Evolutionary conservation across 2,329 filamentous ascomycete genomes (phyloP), one percentile per base, ranked within the genome.

Genomic region (Ceratocystis huliohia): DNA sequence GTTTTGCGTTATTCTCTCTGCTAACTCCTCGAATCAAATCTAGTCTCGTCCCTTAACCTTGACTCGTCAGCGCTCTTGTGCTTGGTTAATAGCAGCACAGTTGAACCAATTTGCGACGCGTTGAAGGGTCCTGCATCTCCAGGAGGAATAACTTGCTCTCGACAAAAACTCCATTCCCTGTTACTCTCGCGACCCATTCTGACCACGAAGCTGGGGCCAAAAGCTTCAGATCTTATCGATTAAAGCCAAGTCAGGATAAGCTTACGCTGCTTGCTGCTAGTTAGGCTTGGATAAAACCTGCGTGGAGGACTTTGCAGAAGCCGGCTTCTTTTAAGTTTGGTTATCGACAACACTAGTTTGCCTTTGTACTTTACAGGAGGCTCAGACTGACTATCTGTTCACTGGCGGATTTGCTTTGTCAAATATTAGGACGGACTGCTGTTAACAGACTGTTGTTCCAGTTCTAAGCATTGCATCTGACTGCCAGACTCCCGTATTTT

Each of bases 401-500:
- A 17, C 30, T 30, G 33, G 25, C 17, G 8, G 56, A 37, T 30
- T 59, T 37, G 56, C 15, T 33, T 30, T 59, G 56, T 59, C 56
- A 59, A 25, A 37, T 25, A 59, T 59, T 30, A 59, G 56, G 15
- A 15, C 50, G 50, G 50, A 28, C 50, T 25, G n/a, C 28, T 59
- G 28, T 25, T 59, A 22, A 53, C 48, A 25, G 37, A 41, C 37
- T 41, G 37, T 41, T 41, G 37, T 41, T 41, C 37, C 37, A 41
- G 48, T 53, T 28, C 48, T 25, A 28, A 59, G 56, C 56, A 59
- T 37, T 59, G 56, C 56, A 59, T 37, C 33, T 59, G 56, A 59
- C 30, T 59, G 30, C 56, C 56, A 20, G 56, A 59, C 30, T n/a
- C 56, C 33, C 56, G 22, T 59, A n/a, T 59, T 30, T 63, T 62